Percentiles rank a stretch among this genome's conserved stretches.
phyloP scores from a whole-genome alignment of 805 yeast species.

The Monosporozyma solicola region DNA sequence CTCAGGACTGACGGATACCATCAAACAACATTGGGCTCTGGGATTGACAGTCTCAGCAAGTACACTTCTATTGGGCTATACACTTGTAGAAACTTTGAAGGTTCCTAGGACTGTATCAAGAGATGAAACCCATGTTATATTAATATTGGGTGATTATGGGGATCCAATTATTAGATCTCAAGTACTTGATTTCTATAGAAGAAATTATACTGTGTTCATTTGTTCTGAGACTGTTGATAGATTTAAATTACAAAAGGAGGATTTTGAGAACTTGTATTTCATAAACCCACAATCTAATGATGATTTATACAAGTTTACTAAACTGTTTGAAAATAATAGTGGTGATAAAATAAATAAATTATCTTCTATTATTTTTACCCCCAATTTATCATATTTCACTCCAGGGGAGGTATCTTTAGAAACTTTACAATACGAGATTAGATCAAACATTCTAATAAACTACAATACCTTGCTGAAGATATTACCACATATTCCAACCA shows the following conservation, averaged over 20 bases:
- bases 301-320: slow-evolving; percentile 17
- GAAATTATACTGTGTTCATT: slow-evolving; percentile 26
- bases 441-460: slow-evolving; percentile 18
- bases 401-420: slow-evolving; percentile 19
- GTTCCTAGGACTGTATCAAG: not conserved
- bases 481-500: slow-evolving; percentile 13
- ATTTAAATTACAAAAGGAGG: slow-evolving; percentile 20
- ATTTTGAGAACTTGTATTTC: slow-evolving; percentile 21
- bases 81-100: not conserved
- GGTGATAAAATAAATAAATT: slow-evolving; percentile 6
- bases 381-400: slow-evolving; percentile 26
- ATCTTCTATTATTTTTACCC: slow-evolving; percentile 25
- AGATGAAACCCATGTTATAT: slow-evolving; percentile 3
- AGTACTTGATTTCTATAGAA: slow-evolving; percentile 29
- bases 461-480: slow-evolving; percentile 17
- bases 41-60: not conserved
- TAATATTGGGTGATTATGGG: slow-evolving; percentile 27
- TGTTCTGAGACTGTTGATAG: slow-evolving; percentile 21
- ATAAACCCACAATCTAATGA: slow-evolving; percentile 17
- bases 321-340: slow-evolving; percentile 7
- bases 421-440: slow-evolving; percentile 18
- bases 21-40: not conserved
- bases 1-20: not conserved
- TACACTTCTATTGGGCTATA: not conserved
- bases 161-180: slow-evolving; percentile 30